Conservation (phyloP, 179 eudicot genomes). For the Spergularia azorica region DNA sequence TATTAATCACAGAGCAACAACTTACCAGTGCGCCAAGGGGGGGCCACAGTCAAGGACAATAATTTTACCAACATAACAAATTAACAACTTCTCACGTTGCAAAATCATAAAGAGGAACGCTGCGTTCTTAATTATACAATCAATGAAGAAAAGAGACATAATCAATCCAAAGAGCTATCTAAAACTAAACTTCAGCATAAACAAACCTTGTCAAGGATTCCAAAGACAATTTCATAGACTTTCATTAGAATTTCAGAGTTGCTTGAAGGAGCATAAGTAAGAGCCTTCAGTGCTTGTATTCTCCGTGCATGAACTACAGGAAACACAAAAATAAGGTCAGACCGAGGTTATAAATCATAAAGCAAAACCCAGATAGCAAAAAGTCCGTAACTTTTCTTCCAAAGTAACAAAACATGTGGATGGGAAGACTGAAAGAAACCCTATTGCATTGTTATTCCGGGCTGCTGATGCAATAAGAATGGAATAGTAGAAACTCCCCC, state of each 20-base stretch:
- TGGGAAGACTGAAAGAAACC: not conserved
- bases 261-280: constrained; percentile 90
- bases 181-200: constrained; percentile 9
- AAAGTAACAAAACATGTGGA: not conserved
- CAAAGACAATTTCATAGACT: constrained; percentile 90
- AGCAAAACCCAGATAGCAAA: not conserved
- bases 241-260: constrained; percentile 78
- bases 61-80: not conserved
- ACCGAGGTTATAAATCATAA: not conserved
- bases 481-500: not conserved
- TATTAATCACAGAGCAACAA: no score
- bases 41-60: not conserved
- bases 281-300: constrained; percentile 96
- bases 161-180: constrained; percentile 2
- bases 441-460: not conserved
- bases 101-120: not conserved
- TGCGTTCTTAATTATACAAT: not conserved
- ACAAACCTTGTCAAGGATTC: constrained; percentile 91
- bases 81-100: not conserved
- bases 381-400: not conserved
- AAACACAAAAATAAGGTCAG: constrained; percentile 18
- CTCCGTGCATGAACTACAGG: constrained; percentile 94
- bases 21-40: no score
- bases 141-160: not conserved
- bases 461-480: no score